These are phyloP conservation scores for Astragalus glycyphyllos DNA, from an alignment of 306 rosid species.

Conservation along the genomic window DNA sequence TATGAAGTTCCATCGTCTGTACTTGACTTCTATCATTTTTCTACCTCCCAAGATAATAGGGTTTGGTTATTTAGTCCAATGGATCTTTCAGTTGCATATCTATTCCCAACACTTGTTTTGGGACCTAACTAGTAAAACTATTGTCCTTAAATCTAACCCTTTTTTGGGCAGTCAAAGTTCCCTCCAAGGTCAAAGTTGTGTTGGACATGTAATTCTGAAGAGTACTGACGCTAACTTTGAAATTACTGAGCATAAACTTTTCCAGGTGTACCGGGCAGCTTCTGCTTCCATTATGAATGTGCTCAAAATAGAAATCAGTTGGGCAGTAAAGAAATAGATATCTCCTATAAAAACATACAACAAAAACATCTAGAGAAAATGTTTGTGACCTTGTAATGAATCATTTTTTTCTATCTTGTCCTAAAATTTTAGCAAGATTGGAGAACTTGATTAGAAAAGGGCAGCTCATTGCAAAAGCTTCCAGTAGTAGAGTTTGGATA, in stretches of 20 bases:
- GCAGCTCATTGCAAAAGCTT: slow-evolving; percentile 3
- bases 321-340: slow-evolving; percentile 12
- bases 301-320: neutral
- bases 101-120: slow-evolving; percentile 10
- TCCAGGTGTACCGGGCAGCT: slow-evolving; percentile 26
- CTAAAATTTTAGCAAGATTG: slow-evolving; percentile 3
- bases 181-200: slow-evolving; percentile 17
- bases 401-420: slow-evolving; percentile 3
- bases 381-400: neutral
- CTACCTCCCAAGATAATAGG: slow-evolving; percentile 10
- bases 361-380: neutral
- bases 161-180: slow-evolving; percentile 16
- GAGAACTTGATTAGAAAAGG: slow-evolving; percentile 16
- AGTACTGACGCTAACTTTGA: neutral
- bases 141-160: slow-evolving; percentile 12
- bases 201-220: slow-evolving; percentile 26
- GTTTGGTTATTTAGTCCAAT: slow-evolving; percentile 5
- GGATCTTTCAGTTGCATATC: slow-evolving; percentile 18
- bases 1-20: neutral
- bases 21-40: neutral
- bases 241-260: slow-evolving; percentile 6
- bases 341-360: neutral
- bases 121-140: slow-evolving; percentile 16
- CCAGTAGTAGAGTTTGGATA: neutral
- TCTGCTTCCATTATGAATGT: slow-evolving; percentile 13